These are phyloP conservation scores for Bisporella sp. DNA, from an alignment of 2,329 filamentous ascomycete genomes.

Conservation along the genomic window DNA sequence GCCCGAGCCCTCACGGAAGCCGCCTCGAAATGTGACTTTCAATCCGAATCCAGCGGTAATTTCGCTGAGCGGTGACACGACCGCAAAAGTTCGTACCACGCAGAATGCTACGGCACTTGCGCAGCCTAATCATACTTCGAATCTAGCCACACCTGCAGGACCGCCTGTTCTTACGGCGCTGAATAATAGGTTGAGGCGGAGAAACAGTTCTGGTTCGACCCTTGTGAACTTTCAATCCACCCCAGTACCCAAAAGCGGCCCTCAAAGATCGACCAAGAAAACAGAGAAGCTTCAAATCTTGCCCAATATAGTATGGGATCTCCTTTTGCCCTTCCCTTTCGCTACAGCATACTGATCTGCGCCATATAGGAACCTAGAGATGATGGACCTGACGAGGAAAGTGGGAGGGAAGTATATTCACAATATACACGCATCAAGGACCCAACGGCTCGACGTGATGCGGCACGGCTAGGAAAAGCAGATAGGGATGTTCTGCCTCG, in stretches of 20 bases:
- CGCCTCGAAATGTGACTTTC: conserved; percentile 62
- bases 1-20: background rate
- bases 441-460: conserved; percentile 84
- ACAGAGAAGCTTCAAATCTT: conserved; percentile 97
- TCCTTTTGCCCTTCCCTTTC: background rate
- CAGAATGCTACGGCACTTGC: conserved; percentile 33
- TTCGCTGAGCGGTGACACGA: conserved; percentile 45
- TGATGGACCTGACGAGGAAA: conserved; percentile 77
- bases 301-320: conserved; percentile 61
- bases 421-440: conserved; percentile 98
- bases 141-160: conserved; percentile 24
- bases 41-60: conserved; percentile 61
- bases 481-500: conserved; percentile 81
- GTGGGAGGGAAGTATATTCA: conserved; percentile 90
- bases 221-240: conserved; percentile 28
- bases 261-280: conserved; percentile 90
- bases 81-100: background rate
- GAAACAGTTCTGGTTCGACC: conserved; percentile 68
- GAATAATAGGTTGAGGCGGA: conserved; percentile 79
- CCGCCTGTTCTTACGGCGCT: conserved; percentile 66
- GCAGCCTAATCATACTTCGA: conserved; percentile 24
- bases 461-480: conserved; percentile 85
- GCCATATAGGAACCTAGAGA: conserved; percentile 56
- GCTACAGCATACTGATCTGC: background rate
- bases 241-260: conserved; percentile 67